Evolutionary conservation across 129 eudicot genomes (phyloP), one percentile per base, ranked within the genome.

Genomic region (Pulicaria dysenterica): DNA sequence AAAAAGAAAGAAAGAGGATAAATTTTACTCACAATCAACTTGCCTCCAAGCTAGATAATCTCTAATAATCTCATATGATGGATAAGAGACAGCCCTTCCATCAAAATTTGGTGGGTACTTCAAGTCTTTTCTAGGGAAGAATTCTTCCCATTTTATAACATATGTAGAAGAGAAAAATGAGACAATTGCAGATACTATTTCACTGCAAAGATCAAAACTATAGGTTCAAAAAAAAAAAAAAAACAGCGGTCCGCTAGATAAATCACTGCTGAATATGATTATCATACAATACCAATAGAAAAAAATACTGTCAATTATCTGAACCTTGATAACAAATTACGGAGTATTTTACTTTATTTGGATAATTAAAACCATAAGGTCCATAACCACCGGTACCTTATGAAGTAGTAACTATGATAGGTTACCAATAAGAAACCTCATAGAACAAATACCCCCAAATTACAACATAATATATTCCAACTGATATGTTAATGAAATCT

Each of bases 41-140:
- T 95, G 99, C 83, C 99, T 95, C 99, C 99, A 95, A 45, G 99
- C 81, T 40, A 95, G 63, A 76, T 95, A 95, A 89, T 95, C 97
- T 58, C 79, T 83, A 66, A 95, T 86, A 81, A 88, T 90, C 58
- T 81, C 72, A 19, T 73, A 41, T 51, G 96, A 82, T 6, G 99
- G 97, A 70, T 90, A 95, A 78, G 96, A 95, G 37, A 90, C 97
- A 19, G 96, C 91, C 37, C 99, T 86, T n/a, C 97, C 99, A 84
- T 95, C 99, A 82, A 95, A 90, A 79, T 75, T 79, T 17, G 97
- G 96, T 34, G 85, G 60, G 73, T 67, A 62, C 66, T 83, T 88
- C 77, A 90, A 75, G 73, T 88, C 96, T 74, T 81, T 95, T 9
- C 51, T 60, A 0, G 94, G 87, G 59, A 95, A 88, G 46, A 80